Conservation (phyloP, 768 basidiomycete genomes). For the Tylopilus felleus region DNA sequence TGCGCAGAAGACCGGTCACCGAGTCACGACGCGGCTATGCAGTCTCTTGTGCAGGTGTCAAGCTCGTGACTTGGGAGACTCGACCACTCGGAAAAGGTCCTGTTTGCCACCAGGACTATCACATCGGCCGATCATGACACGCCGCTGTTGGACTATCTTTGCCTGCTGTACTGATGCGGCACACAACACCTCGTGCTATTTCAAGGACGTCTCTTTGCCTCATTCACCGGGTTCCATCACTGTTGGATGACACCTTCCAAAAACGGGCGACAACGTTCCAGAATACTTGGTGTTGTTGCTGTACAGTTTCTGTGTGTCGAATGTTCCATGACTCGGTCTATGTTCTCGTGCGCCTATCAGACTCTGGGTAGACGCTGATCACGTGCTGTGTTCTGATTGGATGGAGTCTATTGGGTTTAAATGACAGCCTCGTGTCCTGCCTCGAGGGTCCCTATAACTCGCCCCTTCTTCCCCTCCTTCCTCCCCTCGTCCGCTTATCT, state of each 20-base stretch:
- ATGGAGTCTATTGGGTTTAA: constrained; percentile 8
- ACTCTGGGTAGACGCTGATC: constrained; percentile 8
- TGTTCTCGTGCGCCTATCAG: neutral
- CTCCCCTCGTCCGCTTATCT: constrained; percentile 13
- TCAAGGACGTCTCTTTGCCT: neutral
- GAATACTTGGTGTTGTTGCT: too few species aligned
- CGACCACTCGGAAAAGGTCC: too few species aligned
- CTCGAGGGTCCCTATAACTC: constrained; percentile 26
- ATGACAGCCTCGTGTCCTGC: constrained; percentile 24
- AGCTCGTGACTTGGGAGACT: too few species aligned
- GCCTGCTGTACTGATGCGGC: neutral
- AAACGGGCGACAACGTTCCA: too few species aligned
- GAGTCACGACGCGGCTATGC: neutral
- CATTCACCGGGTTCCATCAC: too few species aligned
- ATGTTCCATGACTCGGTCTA: neutral
- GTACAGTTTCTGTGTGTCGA: too few species aligned
- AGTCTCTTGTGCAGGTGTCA: neutral
- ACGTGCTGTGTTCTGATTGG: constrained; percentile 27
- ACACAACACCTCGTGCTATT: too few species aligned
- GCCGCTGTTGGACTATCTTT: neutral
- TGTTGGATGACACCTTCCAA: too few species aligned
- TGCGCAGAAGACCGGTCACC: neutral
- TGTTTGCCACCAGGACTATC: too few species aligned
- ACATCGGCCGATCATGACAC: too few species aligned
- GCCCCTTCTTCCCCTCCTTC: neutral